A percentile compares a stretch with the other conserved stretches of the same genome.
Evolutionary conservation across 176 grass and related monocot species (phyloP).

Genomic region (Carex pumila): DNA sequence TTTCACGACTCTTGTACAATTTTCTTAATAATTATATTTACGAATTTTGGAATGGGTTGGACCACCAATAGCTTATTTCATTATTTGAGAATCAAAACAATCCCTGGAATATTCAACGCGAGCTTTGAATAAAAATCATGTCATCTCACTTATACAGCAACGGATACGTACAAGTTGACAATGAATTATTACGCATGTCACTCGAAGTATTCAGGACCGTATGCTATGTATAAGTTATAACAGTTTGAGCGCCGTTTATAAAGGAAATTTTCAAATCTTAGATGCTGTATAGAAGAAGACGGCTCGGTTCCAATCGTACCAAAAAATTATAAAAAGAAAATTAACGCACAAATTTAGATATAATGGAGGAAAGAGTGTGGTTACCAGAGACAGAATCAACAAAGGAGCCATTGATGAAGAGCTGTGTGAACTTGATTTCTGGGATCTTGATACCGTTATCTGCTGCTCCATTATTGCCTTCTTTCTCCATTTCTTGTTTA

Average conservation of each 20-base stretch:
- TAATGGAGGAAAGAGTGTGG: too few species aligned
- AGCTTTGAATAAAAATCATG: too few species aligned
- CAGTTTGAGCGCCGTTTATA: neutral
- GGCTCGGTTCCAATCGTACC: neutral
- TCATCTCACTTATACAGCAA: too few species aligned
- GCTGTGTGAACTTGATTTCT: constrained; percentile 50
- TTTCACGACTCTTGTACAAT: too few species aligned
- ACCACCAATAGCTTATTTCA: too few species aligned
- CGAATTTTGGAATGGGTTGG: too few species aligned
- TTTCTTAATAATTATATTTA: too few species aligned
- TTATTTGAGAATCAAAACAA: too few species aligned
- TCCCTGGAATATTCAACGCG: too few species aligned
- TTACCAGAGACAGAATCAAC: constrained; percentile 49
- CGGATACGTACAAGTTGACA: too few species aligned
- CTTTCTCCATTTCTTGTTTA: constrained; percentile 18
- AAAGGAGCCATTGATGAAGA: constrained; percentile 63
- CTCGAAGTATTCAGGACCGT: neutral
- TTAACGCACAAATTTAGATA: too few species aligned
- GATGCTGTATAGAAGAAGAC: neutral
- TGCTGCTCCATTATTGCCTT: neutral
- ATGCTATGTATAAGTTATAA: neutral
- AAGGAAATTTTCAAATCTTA: neutral
- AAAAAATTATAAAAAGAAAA: neutral
- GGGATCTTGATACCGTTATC: constrained; percentile 20
- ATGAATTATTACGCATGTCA: too few species aligned